Evolutionary conservation across 192 early-diverging fungal species (phyloP), one percentile per base, ranked within the genome.

Genomic region (Backusella sp.): DNA sequence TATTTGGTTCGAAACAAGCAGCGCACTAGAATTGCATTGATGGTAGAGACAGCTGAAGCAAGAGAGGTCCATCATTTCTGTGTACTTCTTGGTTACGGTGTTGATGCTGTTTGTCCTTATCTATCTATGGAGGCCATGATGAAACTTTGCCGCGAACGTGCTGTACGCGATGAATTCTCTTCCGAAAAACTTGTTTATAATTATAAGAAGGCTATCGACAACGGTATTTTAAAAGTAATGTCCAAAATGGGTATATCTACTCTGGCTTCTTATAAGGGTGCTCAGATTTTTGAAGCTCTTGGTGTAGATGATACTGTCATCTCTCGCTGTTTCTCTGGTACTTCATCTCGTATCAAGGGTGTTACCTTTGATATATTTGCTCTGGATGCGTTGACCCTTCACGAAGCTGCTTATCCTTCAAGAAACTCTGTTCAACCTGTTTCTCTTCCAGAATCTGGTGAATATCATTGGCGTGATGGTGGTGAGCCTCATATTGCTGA

Each of bases 241-340:
- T 98, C 97, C 80, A 99, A 99, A 88, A 99, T 99, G 98, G 98
- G 98, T 73, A 98, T 99, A 68, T 98, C 96, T 9, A 98, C 98
- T 21, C 84, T 99, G 59, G 96, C 97, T 84, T 93, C 91, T 14
- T 99, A 99, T 90, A 98, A 98, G 86, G 98, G 96, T 73, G 98
- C 98, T 19, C 98, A 99, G 87, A 97, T 98, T 77, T 99, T 99
- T 82, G 98, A 99, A 80, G 95, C 95, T 19, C 90, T 99, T 36
- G 98, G 98, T 77, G 78, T 99, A 1, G 95, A 96, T 75, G 86
- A 89, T 34, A 86, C 92, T 39, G 97, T 99, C 39, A 92, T 99
- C 71, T 85, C 89, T 44, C 90, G 90, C 66, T 99, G 97, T 82
- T 99, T 99, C 86, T 90, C 92, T 32, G 98, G 98, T 75, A 99